Evolutionary conservation across 2,329 filamentous ascomycete genomes (phyloP).

Genomic region (Hymenoscyphus linearis): DNA sequence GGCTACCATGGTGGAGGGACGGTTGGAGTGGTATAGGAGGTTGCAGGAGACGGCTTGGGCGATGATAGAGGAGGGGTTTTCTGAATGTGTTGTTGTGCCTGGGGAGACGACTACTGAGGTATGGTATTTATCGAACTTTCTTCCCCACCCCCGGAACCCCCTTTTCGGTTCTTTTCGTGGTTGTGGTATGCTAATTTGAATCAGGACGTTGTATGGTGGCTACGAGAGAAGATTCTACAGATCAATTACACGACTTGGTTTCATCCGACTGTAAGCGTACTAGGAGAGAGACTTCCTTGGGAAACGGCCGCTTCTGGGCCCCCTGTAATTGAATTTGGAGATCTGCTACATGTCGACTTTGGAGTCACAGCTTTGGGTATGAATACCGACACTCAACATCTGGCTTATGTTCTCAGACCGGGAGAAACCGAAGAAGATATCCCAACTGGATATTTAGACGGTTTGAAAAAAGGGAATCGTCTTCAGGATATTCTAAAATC

Average conservation of each 20-base stretch:
- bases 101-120: slow-evolving; percentile 38
- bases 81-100: slow-evolving; percentile 38
- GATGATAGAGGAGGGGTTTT: slow-evolving; percentile 43
- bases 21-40: slow-evolving; percentile 39
- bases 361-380: slow-evolving; percentile 42
- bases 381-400: slow-evolving; percentile 47
- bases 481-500: slow-evolving; percentile 43
- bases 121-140: no score
- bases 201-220: slow-evolving; percentile 47
- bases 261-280: slow-evolving; percentile 41
- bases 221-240: slow-evolving; percentile 43
- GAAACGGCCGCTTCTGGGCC: slow-evolving; percentile 9
- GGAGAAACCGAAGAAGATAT: slow-evolving; percentile 39
- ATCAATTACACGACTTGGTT: slow-evolving; percentile 50
- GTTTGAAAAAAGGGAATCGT: slow-evolving; percentile 41
- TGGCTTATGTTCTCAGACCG: slow-evolving; percentile 43
- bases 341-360: slow-evolving; percentile 46
- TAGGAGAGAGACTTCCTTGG: slow-evolving; percentile 25
- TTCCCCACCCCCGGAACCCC: no score
- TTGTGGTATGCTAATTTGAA: slow-evolving; percentile 1
- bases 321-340: slow-evolving; percentile 37
- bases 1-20: slow-evolving; percentile 38
- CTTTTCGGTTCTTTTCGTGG: neutral
- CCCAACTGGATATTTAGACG: slow-evolving; percentile 38
- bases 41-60: slow-evolving; percentile 48